Conservation (phyloP, 345 rosid genomes). For the Passiflora organensis region DNA sequence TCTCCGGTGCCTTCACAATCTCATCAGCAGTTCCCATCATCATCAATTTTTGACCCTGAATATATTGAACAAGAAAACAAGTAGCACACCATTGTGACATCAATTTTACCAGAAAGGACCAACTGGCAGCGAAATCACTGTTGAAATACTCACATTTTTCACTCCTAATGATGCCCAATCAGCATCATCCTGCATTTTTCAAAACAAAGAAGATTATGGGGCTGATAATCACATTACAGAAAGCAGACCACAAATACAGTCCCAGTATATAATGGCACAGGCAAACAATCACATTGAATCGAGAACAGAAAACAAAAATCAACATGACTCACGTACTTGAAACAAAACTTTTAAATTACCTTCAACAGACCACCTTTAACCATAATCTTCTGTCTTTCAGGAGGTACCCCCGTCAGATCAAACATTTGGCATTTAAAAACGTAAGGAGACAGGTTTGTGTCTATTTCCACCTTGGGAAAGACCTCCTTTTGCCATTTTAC, state of each 20-base stretch:
- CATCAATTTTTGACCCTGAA: conserved; percentile 94
- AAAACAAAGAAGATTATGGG: not conserved
- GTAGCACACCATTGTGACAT: not conserved
- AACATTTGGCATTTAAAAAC: conserved; percentile 87
- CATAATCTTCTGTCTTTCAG: conserved; percentile 96
- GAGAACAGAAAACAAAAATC: not conserved
- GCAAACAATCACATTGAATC: not conserved
- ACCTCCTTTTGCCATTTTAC: conserved; percentile 97
- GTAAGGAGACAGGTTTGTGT: conserved; percentile 63
- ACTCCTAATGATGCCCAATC: conserved; percentile 85
- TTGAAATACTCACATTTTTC: conserved; percentile 48
- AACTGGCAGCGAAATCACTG: not conserved
- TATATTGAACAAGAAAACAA: not conserved
- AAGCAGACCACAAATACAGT: not conserved
- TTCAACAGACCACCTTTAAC: conserved; percentile 91
- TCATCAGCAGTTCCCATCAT: conserved; percentile 99
- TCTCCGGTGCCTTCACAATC: conserved; percentile 92
- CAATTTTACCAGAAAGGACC: not conserved
- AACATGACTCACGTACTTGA: not conserved
- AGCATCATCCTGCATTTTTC: conserved; percentile 67
- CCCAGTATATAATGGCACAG: too few relatives aligned
- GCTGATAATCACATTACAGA: not conserved
- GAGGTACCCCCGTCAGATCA: conserved; percentile 92
- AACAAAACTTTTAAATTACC: conserved; percentile 35
- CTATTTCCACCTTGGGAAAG: conserved; percentile 72